Evolutionary conservation across 257 asterid species (phyloP), one percentile per base, ranked within the genome.

Genomic region (Vinca minor): DNA sequence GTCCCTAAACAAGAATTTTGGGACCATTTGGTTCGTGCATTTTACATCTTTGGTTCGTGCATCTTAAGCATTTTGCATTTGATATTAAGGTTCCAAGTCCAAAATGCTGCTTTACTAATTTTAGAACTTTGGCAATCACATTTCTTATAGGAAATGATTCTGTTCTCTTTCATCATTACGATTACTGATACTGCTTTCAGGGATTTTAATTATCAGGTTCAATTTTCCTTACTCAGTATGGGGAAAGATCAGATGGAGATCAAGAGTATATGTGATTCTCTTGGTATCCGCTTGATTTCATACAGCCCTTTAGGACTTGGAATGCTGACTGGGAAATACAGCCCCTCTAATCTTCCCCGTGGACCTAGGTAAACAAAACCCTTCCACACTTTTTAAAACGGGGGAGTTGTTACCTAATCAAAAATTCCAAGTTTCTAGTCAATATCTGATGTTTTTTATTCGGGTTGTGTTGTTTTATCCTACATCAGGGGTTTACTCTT

Each of bases 261-360:
- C 58, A 92, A 85, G 77, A 71, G 70, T 8, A 72, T 83, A 61
- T 83, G 96, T 59, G 93, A 89, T 76, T 74, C 96, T 29, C 60
- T 92, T 61, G 96, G 91, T 59, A 78, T 92, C 62, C 83, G 82
- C 34, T 77, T 92, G 36, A 92, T 92, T 31, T 78, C 98, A 8
- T 92, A 89, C 65, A 92, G 96, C 67, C 98, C 96, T 36, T 73
- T 92, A 52, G 98, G 96, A 18, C 98, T 92, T 35, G 98, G 98
- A 59, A 89, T 89, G 96, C 95, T 92, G 46, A 85, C 98, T 0
- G 98, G 96, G 35, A 92, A 89, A 76, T 92, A 92, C 69, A 82
- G 78, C 15, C 68, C 83, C 54, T 76, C 89, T 32, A 85, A 81
- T 81, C 95, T 87, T 73, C 98, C 98, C 14, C 71, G 64, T 59